Evolutionary conservation across 2,329 filamentous ascomycete species (phyloP).

Genomic region (Colletotrichum orchidophilum): DNA sequence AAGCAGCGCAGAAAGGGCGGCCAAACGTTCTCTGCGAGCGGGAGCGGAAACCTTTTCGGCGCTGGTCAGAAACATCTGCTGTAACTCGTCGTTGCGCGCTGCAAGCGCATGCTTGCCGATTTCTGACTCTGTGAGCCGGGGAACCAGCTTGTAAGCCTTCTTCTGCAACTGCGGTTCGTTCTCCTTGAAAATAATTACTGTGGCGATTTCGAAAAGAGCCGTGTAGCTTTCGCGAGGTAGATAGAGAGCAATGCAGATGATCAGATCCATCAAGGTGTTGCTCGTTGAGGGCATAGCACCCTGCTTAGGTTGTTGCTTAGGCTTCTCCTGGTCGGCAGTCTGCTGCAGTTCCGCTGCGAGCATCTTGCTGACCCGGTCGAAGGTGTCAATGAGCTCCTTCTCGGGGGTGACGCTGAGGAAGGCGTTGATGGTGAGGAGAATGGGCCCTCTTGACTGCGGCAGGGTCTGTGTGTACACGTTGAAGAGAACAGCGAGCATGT

Average conservation of each 20-base stretch:
- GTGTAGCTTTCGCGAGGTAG: constrained; percentile 87
- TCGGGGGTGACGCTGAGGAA: constrained; percentile 88
- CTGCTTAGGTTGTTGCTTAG: constrained; percentile 64
- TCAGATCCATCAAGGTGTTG: constrained; percentile 94
- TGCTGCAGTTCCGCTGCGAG: constrained; percentile 75
- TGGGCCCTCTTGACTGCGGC: constrained; percentile 88
- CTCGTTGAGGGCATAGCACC: constrained; percentile 89
- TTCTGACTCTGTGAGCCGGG: constrained; percentile 84
- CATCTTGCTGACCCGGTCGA: constrained; percentile 86
- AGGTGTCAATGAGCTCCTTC: constrained; percentile 85
- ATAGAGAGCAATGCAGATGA: constrained; percentile 96
- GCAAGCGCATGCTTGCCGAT: constrained; percentile 79
- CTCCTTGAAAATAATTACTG: constrained; percentile 81
- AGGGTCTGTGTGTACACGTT: constrained; percentile 98
- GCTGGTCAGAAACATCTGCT: constrained; percentile 81
- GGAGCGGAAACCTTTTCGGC: constrained; percentile 88
- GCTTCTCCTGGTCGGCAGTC: constrained; percentile 65
- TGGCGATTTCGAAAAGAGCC: constrained; percentile 86
- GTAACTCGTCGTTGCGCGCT: constrained; percentile 81
- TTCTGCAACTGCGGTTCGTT: constrained; percentile 95
- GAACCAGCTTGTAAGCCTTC: constrained; percentile 98
- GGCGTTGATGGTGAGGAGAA: constrained; percentile 93
- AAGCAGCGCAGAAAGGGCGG: constrained; percentile 83
- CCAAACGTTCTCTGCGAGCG: constrained; percentile 84
- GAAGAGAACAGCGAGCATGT: constrained; percentile 95